Evolutionary conservation across 2,329 filamentous ascomycete genomes (phyloP), one percentile per base, ranked within the genome.

Genomic region (Phyllosticta ampelicida): DNA sequence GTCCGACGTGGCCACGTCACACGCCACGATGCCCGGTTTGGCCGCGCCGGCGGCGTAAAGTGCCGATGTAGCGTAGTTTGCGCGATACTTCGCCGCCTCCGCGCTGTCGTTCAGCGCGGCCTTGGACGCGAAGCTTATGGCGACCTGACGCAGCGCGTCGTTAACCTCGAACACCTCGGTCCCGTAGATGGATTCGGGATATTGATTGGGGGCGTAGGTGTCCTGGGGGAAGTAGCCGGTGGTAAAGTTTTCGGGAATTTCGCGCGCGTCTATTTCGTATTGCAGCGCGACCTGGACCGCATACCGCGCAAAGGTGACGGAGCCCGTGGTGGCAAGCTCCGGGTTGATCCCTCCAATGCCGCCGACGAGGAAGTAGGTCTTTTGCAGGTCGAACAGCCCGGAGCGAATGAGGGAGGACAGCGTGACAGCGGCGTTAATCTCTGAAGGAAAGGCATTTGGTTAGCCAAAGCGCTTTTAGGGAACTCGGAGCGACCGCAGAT

Each of bases 331-430:
- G 20, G 79, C 83, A 23, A 82, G 72, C 61, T 84, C 80, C 0
- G 87, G 87, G 68, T 83, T 89, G 50, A 89, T 77, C n/a, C 87
- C 87, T 1, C 83, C 86, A 61, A 91, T 90, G 2, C 87, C 87
- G 1, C 79, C 82, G 28, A 88, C 70, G 59, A 90, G 70, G 70
- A 89, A 89, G 72, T 90, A 90, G 1, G 86, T 86, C 53, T 75
- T 70, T 1, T 73, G 77, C 11, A 90, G 76, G 70, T 90, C 78
- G 68, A 90, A 89, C 10, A 73, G 66, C 1, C 74, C 68, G 0
- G 82, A 86, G 13, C 85, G 76, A n/a, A 81, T 74, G 9, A 90
- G 75, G 0, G 86, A 81, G 52, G 78, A 78, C 61, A 87, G 78
- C 0, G 84, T 84, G 6, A 80, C 72, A 0, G 87, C 87, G 0